phyloP scores from a whole-genome alignment of 495 filamentous ascomycete species.

The Wilcoxina mikolae region DNA sequence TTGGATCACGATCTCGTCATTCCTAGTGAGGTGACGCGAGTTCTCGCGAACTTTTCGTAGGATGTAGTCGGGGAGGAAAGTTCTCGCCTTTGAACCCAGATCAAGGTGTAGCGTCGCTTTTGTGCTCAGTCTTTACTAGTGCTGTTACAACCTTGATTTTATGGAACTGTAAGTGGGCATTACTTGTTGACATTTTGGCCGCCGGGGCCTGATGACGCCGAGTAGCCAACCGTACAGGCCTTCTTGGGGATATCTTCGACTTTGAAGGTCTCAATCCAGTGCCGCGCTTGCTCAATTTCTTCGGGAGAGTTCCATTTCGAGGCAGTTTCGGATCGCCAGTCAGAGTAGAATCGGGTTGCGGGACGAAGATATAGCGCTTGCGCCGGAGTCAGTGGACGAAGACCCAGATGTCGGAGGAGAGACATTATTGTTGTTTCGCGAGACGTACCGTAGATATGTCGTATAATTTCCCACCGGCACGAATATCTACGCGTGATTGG shows the following conservation, averaged over 20 bases:
- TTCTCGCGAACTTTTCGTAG: conserved; percentile 44
- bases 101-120: conserved; percentile 68
- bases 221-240: conserved; percentile 53
- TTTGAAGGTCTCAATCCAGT: conserved; percentile 58
- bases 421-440: not conserved
- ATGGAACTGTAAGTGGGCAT: conserved; percentile 22
- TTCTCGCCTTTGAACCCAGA: conserved; percentile 40
- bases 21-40: conserved; percentile 37
- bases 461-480: too few relatives aligned
- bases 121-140: conserved; percentile 58
- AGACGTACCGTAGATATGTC: too few relatives aligned
- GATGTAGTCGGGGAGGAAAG: conserved; percentile 51
- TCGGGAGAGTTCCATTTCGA: conserved; percentile 34
- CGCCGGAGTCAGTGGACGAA: not conserved
- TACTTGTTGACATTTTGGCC: conserved; percentile 98
- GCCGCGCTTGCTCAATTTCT: conserved; percentile 52
- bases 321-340: conserved; percentile 3
- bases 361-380: not conserved
- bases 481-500: too few relatives aligned
- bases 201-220: conserved; percentile 79
- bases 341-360: not conserved
- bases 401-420: not conserved
- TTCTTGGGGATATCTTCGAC: conserved; percentile 48
- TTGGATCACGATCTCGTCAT: conserved; percentile 48
- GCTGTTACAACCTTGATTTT: conserved; percentile 1